A percentile compares a stretch with the other conserved stretches of the same genome.
Evolutionary conservation across 164 flowering plant species (phyloP).

Genomic region (Echeveria elegans): DNA sequence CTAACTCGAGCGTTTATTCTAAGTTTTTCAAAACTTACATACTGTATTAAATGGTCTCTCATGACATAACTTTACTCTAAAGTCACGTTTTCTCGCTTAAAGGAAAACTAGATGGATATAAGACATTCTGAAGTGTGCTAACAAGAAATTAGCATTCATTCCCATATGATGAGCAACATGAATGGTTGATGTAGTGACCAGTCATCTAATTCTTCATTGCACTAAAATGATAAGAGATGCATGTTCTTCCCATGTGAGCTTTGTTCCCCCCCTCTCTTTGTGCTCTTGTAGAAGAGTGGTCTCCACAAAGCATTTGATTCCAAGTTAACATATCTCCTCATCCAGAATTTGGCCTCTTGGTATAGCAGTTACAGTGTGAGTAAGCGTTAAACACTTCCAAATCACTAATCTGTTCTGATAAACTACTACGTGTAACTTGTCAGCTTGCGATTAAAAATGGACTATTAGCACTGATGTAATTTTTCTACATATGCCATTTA

Average conservation of each 20-base stretch:
- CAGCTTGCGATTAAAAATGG: background rate
- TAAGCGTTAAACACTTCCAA: background rate
- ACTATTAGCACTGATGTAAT: background rate
- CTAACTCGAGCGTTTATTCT: too few relatives aligned
- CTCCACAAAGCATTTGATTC: conserved; percentile 4
- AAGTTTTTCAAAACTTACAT: too few relatives aligned
- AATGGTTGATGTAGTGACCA: background rate
- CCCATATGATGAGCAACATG: background rate
- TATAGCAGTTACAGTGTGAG: too few relatives aligned
- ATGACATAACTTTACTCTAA: too few relatives aligned
- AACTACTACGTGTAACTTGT: too few relatives aligned
- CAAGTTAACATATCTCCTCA: background rate
- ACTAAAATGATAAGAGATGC: background rate
- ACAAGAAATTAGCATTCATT: background rate
- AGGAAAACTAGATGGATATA: too few relatives aligned
- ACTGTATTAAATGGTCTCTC: background rate
- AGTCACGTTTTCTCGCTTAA: too few relatives aligned
- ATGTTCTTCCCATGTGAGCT: conserved; percentile 8
- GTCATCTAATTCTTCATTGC: background rate
- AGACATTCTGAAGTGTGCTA: too few relatives aligned
- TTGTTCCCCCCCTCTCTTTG: background rate
- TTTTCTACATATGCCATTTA: background rate
- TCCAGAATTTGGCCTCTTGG: too few relatives aligned
- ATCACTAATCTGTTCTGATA: too few relatives aligned
- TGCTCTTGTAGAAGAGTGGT: background rate